These are phyloP conservation scores for Diaporthe sp. DNA, from an alignment of 2,329 filamentous ascomycete genomes.

Conservation along the genomic window DNA sequence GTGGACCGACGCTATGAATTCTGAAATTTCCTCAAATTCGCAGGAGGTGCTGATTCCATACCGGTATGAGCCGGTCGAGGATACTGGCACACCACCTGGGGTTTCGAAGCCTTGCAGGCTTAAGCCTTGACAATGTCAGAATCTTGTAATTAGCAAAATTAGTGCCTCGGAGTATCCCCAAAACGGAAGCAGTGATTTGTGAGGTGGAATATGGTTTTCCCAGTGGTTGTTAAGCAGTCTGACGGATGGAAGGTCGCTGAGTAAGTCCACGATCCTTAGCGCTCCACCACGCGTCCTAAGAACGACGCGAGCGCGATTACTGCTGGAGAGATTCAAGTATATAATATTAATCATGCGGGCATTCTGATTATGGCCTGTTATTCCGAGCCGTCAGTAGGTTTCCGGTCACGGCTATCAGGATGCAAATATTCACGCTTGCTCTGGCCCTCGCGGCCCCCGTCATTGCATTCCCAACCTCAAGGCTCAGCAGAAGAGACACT, in stretches of 20 bases:
- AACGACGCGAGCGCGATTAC: too few species aligned
- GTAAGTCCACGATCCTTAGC: not conserved
- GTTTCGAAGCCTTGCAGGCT: not conserved
- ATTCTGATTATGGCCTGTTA: not conserved
- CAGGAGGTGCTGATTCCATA: not conserved
- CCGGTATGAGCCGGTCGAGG: too few species aligned
- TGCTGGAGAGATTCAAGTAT: not conserved
- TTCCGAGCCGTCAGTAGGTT: not conserved
- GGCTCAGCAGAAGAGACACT: not conserved
- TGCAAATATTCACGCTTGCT: not conserved
- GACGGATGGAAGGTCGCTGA: conserved; percentile 5
- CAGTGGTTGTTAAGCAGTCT: not conserved
- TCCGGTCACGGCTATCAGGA: not conserved
- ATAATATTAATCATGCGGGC: not conserved
- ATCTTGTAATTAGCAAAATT: not conserved
- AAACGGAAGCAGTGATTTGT: not conserved
- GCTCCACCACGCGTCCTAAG: not conserved
- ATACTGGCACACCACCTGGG: not conserved
- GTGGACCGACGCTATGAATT: not conserved
- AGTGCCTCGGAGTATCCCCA: not conserved
- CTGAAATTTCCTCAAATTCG: not conserved
- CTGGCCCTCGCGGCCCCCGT: not conserved
- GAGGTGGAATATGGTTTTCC: not conserved
- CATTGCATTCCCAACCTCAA: not conserved
- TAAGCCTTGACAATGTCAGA: not conserved